Conservation (phyloP, 805 yeast genomes). For the Saturnispora saitoi region DNA sequence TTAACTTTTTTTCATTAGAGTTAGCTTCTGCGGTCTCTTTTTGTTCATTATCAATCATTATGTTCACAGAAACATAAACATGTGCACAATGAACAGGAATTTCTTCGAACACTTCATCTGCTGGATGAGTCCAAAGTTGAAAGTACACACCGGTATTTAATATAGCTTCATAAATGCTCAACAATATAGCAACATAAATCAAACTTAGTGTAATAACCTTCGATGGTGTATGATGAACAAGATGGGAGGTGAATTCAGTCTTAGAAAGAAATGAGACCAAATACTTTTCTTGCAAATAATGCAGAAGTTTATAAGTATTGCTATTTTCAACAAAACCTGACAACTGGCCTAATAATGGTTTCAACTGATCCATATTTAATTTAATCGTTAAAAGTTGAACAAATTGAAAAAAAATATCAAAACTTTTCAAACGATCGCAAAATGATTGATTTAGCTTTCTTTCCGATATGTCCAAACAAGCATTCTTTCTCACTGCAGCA, state of each 20-base stretch:
- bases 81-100: slow-evolving; percentile 77
- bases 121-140: slow-evolving; percentile 25
- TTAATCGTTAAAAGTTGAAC: neutral
- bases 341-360: neutral
- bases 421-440: neutral
- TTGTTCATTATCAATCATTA: slow-evolving; percentile 17
- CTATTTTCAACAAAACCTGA: neutral
- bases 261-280: slow-evolving; percentile 12
- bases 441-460: neutral
- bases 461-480: slow-evolving; percentile 10
- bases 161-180: slow-evolving; percentile 21
- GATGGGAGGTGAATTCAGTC: slow-evolving; percentile 17
- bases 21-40: slow-evolving; percentile 12
- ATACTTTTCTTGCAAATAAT: slow-evolving; percentile 10
- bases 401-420: neutral
- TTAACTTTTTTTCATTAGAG: slow-evolving; percentile 9
- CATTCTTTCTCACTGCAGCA: slow-evolving; percentile 4
- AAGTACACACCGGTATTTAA: slow-evolving; percentile 20
- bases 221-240: slow-evolving; percentile 19
- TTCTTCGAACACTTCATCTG: slow-evolving; percentile 53
- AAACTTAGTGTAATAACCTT: slow-evolving; percentile 21
- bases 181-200: slow-evolving; percentile 16
- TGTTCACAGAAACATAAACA: slow-evolving; percentile 46
- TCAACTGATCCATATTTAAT: neutral
- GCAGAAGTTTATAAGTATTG: slow-evolving; percentile 1